Percentiles rank a stretch among this genome's conserved stretches.
Evolutionary conservation across 2,329 filamentous ascomycete genomes (phyloP).

Genomic region (Aspergillus jensenii): DNA sequence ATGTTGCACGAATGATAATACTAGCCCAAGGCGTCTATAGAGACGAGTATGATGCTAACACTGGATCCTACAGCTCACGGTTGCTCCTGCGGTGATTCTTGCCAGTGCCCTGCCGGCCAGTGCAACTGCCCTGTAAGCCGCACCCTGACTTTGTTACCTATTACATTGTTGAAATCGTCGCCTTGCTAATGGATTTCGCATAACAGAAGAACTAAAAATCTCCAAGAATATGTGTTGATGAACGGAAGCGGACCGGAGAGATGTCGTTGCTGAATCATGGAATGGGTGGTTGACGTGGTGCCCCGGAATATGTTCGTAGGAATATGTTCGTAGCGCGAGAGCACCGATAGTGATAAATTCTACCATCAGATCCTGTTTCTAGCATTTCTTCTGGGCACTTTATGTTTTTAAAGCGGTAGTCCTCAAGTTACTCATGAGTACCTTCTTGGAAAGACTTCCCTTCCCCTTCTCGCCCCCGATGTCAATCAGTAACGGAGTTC

Average conservation of each 20-base stretch:
- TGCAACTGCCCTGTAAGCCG: conserved; percentile 42
- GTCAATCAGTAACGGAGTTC: not conserved
- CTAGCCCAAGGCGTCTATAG: not conserved
- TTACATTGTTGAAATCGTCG: not conserved
- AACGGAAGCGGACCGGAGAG: not conserved
- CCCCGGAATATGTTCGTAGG: not conserved
- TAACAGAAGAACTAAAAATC: conserved; percentile 7
- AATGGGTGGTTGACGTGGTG: not conserved
- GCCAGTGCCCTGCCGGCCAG: conserved; percentile 41
- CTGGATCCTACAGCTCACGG: conserved; percentile 28
- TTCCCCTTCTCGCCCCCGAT: not conserved
- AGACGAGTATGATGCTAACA: not conserved
- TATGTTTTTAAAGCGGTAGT: not conserved
- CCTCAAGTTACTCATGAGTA: not conserved
- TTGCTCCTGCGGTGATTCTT: conserved; percentile 43
- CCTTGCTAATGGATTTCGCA: not conserved
- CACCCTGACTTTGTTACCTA: not conserved
- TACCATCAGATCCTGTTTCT: not conserved
- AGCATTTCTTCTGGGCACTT: not conserved
- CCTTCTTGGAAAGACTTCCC: not conserved
- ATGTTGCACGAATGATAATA: conserved; percentile 7
- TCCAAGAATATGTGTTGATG: not conserved
- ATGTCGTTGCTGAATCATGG: not conserved
- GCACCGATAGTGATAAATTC: not conserved
- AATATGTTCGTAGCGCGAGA: not conserved